Base-by-base conservation (phyloP, 441 rosid genomes). In the Adansonia gregorii region DNA sequence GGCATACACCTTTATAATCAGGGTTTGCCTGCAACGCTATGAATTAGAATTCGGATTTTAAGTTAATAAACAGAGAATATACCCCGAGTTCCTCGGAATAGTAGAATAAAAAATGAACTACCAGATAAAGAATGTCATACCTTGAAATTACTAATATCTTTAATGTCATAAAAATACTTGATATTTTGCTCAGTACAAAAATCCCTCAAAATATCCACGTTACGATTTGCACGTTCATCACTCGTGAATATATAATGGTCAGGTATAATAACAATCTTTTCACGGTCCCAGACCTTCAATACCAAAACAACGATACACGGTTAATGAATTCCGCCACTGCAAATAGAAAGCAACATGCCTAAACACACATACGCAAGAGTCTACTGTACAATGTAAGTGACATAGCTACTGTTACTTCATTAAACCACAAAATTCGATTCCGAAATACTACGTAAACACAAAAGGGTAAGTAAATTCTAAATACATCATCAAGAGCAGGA, bases 1-100 rank as follows among this genome's bases (percentile, higher is more conserved):
- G 99, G 82, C 98, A 95, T 83, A 95, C 98, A 61, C 98, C 99
- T 91, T 95, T 94, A 82, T 95, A 95, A 85, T 95, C 97, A 64
- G 95, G 98, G 80, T 95, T 95, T 67, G 86, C 99, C 99, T 94
- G 87, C 79, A 86, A 49, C 72, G 72, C 20, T 49, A 76, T 22
- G n/a, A 41, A 77, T 72, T 71, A 60, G 79, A 71, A 58, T 70
- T 68, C 10, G 10, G 20, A 31, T 3, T 63, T 12, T n/a, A 65
- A 31, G 2, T 14, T 22, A 49, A 70, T 46, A 51, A 61, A 63
- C 22, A 54, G 41, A 31, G 51, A 81, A 20, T 27, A 72, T 39
- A 48, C 39, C 66, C 14, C 12, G 4, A 67, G 48, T 27, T 43
- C 46, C 12, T 59, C 11, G 5, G 52, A n/a, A 61, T 67, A 61